phyloP scores from a whole-genome alignment of 148 eudicot species.

The Fagopyrum homotropicum region DNA sequence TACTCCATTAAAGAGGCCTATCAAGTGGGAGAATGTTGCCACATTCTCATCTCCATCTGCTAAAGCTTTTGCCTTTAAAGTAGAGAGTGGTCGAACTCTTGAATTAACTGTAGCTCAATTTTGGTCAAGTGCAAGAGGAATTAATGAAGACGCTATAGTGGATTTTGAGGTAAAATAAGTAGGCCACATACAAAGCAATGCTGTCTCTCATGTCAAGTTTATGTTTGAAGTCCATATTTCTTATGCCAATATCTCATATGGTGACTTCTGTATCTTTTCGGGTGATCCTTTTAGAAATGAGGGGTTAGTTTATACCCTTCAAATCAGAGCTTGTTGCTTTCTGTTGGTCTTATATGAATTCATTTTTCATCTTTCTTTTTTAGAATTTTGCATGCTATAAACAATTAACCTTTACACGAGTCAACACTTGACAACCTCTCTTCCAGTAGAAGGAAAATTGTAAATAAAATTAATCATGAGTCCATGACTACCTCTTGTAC shows the following conservation, averaged over 20 bases:
- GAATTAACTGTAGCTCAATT: slow-evolving; percentile 90
- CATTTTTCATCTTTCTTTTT: not conserved
- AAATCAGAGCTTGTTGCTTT: not conserved
- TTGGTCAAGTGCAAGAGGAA: slow-evolving; percentile 98
- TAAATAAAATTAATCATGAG: no score
- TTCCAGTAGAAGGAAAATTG: not conserved
- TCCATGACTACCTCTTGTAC: not conserved
- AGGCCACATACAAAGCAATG: not conserved
- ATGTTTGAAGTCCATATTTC: not conserved
- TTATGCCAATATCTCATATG: not conserved
- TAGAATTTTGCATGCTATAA: not conserved
- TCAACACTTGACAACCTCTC: not conserved
- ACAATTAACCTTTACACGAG: not conserved
- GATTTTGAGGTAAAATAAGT: slow-evolving; percentile 74
- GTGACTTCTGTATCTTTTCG: not conserved
- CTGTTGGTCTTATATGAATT: not conserved
- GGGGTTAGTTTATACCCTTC: not conserved
- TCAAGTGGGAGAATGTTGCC: slow-evolving; percentile 75
- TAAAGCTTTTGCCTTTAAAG: slow-evolving; percentile 74
- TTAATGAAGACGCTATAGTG: slow-evolving; percentile 61
- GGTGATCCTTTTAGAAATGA: not conserved
- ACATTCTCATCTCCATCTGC: slow-evolving; percentile 85
- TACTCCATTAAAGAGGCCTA: slow-evolving; percentile 85
- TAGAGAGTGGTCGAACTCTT: slow-evolving; percentile 88
- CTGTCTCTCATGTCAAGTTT: not conserved